Conservation (phyloP, 2,329 filamentous ascomycete genomes). For the Aaosphaeria pasadenensis region DNA sequence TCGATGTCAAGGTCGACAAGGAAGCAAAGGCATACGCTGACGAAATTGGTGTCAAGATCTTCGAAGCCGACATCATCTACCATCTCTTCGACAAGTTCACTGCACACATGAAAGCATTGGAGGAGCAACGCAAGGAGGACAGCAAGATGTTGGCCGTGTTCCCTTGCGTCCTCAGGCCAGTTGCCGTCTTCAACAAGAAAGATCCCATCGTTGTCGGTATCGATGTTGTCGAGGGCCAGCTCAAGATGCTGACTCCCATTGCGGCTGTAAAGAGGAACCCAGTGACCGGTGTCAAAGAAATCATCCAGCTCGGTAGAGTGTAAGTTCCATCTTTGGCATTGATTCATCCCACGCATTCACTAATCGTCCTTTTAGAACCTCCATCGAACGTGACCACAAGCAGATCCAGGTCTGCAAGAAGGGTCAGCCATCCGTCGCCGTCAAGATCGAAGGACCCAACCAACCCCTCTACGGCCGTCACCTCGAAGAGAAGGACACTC, state of each 20-base stretch:
- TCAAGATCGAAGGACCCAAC: conserved; percentile 94
- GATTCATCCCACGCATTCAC: background rate
- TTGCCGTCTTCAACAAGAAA: conserved; percentile 98
- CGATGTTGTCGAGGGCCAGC: conserved; percentile 86
- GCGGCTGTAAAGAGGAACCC: conserved; percentile 81
- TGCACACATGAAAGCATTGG: conserved; percentile 83
- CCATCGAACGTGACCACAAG: conserved; percentile 98
- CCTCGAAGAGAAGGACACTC: conserved; percentile 81
- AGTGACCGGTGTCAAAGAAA: conserved; percentile 76
- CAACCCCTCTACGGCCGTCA: conserved; percentile 95
- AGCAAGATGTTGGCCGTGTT: conserved; percentile 95
- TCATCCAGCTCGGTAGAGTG: conserved; percentile 87
- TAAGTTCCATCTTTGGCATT: conserved; percentile 51
- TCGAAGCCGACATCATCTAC: conserved; percentile 98
- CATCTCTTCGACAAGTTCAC: conserved; percentile 97
- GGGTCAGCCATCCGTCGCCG: conserved; percentile 91
- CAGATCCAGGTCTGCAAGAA: conserved; percentile 88
- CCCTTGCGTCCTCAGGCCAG: conserved; percentile 84
- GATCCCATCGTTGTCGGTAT: conserved; percentile 92
- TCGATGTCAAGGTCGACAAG: conserved; percentile 99
- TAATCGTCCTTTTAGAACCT: conserved; percentile 59
- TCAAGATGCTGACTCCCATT: conserved; percentile 85
- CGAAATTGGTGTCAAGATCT: conserved; percentile 93
- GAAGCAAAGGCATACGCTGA: conserved; percentile 89
- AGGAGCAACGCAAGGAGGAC: conserved; percentile 93